Conservation (phyloP, 1,139 yeast species). For the Sugiyamaella grinbergsii region DNA sequence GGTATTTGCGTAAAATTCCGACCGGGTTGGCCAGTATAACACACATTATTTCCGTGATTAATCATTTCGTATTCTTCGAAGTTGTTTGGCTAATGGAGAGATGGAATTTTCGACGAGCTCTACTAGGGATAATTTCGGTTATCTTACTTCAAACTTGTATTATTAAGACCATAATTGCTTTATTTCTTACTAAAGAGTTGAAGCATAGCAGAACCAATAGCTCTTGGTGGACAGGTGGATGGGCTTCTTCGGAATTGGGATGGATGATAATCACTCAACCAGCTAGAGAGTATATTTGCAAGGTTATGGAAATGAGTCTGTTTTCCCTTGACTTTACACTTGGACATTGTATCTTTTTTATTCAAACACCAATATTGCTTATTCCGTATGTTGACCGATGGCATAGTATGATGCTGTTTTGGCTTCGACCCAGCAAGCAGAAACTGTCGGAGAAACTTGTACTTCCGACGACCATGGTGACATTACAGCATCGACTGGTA, state of each 20-base stretch:
- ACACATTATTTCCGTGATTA: slow-evolving; percentile 72
- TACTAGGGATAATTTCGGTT: slow-evolving; percentile 60
- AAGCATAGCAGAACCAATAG: slow-evolving; percentile 57
- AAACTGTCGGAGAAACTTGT: slow-evolving; percentile 50
- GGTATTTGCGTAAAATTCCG: slow-evolving; percentile 37
- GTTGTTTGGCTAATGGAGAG: slow-evolving; percentile 63
- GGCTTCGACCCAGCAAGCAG: slow-evolving; percentile 70
- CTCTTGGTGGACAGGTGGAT: slow-evolving; percentile 88
- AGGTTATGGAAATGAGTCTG: slow-evolving; percentile 64
- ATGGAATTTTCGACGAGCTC: slow-evolving; percentile 59
- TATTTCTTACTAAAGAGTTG: slow-evolving; percentile 61
- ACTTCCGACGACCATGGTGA: slow-evolving; percentile 8
- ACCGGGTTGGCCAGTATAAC: slow-evolving; percentile 84
- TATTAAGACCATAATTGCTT: slow-evolving; percentile 50
- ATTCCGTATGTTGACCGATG: slow-evolving; percentile 73
- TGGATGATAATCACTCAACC: slow-evolving; percentile 65
- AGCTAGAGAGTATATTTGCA: slow-evolving; percentile 65
- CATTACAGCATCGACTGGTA: slow-evolving; percentile 17
- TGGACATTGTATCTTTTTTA: slow-evolving; percentile 63
- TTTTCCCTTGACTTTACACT: slow-evolving; percentile 73
- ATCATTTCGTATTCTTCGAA: slow-evolving; percentile 60
- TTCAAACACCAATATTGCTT: slow-evolving; percentile 62
- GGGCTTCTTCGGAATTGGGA: slow-evolving; percentile 66
- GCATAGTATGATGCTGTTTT: slow-evolving; percentile 78
- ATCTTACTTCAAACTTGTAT: slow-evolving; percentile 58